phyloP scores from a whole-genome alignment of 2,329 filamentous ascomycete species.

The Alternaria incomplexa region DNA sequence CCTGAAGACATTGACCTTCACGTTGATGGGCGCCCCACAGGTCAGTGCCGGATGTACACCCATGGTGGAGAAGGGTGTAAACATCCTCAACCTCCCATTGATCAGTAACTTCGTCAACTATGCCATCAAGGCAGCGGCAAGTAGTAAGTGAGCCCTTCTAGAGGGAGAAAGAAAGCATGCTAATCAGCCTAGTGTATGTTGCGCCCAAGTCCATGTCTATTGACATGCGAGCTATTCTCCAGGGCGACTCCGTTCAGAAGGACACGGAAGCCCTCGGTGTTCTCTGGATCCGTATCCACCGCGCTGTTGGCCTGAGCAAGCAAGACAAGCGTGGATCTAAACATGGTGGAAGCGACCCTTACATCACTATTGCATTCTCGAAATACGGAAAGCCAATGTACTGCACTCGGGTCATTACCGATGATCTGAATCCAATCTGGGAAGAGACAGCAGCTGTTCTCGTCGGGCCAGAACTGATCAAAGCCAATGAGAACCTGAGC shows the following conservation, averaged over 20 bases:
- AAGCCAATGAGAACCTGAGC: constrained; percentile 89
- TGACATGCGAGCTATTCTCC: constrained; percentile 87
- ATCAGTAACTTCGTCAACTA: constrained; percentile 98
- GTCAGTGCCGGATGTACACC: constrained; percentile 89
- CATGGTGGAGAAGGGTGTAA: constrained; percentile 89
- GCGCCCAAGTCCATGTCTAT: constrained; percentile 93
- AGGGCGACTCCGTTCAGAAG: constrained; percentile 91
- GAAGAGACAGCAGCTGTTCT: constrained; percentile 85
- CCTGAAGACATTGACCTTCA: constrained; percentile 89
- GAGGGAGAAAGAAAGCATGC: background rate
- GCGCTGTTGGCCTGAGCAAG: constrained; percentile 85
- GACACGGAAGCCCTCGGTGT: constrained; percentile 85
- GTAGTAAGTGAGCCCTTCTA: constrained; percentile 43
- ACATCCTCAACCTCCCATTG: constrained; percentile 86
- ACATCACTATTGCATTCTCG: constrained; percentile 92
- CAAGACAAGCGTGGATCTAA: constrained; percentile 83
- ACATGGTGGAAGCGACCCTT: constrained; percentile 90
- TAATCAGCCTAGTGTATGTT: constrained; percentile 71
- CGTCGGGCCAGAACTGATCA: constrained; percentile 88
- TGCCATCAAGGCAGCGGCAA: constrained; percentile 83
- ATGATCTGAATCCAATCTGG: constrained; percentile 91
- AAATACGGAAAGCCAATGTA: constrained; percentile 99
- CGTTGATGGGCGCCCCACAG: constrained; percentile 90
- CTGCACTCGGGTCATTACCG: constrained; percentile 93
- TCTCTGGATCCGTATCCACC: constrained; percentile 91